These are phyloP conservation scores for Cucumis hystrix DNA, from an alignment of 306 rosid genomes.

Conservation along the genomic window DNA sequence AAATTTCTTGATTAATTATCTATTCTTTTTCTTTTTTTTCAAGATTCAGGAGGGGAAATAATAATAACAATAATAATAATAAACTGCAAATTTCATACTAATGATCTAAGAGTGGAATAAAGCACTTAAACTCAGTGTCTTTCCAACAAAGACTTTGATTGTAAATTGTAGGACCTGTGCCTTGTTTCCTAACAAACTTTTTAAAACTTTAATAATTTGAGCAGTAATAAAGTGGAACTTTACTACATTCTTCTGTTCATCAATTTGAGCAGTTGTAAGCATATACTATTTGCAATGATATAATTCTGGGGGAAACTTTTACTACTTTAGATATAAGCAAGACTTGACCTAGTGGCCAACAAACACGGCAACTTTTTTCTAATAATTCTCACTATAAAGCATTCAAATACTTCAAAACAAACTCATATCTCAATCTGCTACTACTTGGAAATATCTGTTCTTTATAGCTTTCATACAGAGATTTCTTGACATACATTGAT, in stretches of 20 bases:
- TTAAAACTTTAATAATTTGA: neutral
- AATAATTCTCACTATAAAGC: neutral
- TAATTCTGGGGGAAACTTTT: neutral
- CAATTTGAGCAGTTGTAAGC: neutral
- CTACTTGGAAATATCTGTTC: neutral
- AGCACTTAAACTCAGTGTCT: no score
- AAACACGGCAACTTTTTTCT: neutral
- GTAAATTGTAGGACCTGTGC: neutral
- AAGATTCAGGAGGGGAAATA: no score
- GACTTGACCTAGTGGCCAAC: neutral
- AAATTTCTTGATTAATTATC: no score
- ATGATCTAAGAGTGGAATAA: no score
- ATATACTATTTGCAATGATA: neutral
- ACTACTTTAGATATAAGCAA: no score
- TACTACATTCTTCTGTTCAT: no score
- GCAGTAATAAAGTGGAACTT: neutral
- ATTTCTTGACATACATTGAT: neutral
- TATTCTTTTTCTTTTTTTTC: no score
- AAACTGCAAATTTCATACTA: no score
- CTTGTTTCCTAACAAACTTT: no score
- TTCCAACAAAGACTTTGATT: neutral
- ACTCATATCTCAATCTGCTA: neutral
- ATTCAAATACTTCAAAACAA: neutral
- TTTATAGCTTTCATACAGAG: neutral
- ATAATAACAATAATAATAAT: no score